phyloP scores from a whole-genome alignment of 768 basidiomycete genomes.

The Boletus rubescentipes region DNA sequence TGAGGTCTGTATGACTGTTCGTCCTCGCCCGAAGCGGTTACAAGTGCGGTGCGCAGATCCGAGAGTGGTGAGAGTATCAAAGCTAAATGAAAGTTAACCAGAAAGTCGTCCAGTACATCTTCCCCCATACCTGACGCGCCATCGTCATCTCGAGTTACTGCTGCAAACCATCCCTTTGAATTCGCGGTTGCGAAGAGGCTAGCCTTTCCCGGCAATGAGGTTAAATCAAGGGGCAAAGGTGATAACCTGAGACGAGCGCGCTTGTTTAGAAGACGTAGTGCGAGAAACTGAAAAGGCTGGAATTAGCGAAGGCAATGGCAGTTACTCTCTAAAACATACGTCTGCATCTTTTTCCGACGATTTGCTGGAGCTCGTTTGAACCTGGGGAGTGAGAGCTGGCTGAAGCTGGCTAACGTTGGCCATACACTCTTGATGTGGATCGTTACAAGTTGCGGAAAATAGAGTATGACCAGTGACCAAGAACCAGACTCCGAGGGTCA shows the following conservation, averaged over 20 bases:
- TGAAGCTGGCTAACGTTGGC: constrained; percentile 35
- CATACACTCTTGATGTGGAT: constrained; percentile 13
- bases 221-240: constrained; percentile 43
- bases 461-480: too few species aligned
- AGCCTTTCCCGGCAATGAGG: constrained; percentile 42
- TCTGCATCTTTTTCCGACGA: constrained; percentile 33
- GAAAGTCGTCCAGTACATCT: not conserved
- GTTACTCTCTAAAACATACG: constrained; percentile 15
- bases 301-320: constrained; percentile 2
- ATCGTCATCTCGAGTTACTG: constrained; percentile 41
- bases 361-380: constrained; percentile 25
- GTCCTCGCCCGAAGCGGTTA: constrained; percentile 38
- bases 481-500: too few species aligned
- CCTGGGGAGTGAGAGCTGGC: constrained; percentile 18
- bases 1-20: constrained; percentile 50
- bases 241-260: constrained; percentile 66
- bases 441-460: too few species aligned
- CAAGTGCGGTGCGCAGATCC: constrained; percentile 57
- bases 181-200: constrained; percentile 61
- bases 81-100: constrained; percentile 37
- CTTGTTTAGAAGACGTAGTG: constrained; percentile 49
- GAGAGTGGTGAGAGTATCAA: constrained; percentile 60
- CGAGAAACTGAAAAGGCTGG: constrained; percentile 35
- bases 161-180: constrained; percentile 68
- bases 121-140: constrained; percentile 40